Percentiles rank a stretch among this genome's conserved stretches.
These are phyloP conservation scores for Hyaloscypha bicolor DNA, from an alignment of 495 filamentous ascomycete genomes.

Conservation along the genomic window DNA sequence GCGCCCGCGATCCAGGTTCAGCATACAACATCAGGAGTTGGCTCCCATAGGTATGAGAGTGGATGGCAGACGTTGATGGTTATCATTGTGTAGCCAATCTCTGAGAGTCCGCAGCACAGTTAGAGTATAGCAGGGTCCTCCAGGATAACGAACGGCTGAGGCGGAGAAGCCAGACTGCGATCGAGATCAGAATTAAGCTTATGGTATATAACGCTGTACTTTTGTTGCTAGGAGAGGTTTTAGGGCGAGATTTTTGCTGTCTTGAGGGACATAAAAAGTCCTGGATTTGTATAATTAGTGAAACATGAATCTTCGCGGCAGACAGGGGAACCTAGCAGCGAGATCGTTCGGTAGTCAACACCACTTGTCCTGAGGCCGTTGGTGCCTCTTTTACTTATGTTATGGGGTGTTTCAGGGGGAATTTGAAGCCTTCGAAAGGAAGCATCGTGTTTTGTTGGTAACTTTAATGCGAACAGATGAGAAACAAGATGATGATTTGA, in stretches of 20 bases:
- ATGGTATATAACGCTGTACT: not conserved
- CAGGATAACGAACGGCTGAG: not conserved
- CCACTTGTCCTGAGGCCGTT: too few relatives aligned
- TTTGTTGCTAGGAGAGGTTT: not conserved
- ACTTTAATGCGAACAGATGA: too few relatives aligned
- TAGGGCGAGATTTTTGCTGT: not conserved
- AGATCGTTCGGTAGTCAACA: too few relatives aligned
- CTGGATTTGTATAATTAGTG: too few relatives aligned
- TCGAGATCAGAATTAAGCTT: not conserved
- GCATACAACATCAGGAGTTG: not conserved
- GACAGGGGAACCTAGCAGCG: too few relatives aligned
- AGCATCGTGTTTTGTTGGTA: too few relatives aligned
- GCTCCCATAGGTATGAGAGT: not conserved
- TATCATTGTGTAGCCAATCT: not conserved
- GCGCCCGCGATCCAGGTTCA: not conserved
- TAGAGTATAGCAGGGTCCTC: not conserved
- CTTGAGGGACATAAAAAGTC: not conserved
- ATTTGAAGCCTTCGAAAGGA: too few relatives aligned
- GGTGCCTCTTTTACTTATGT: too few relatives aligned
- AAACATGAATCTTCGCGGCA: too few relatives aligned
- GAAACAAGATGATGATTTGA: too few relatives aligned
- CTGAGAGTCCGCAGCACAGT: not conserved
- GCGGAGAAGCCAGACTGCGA: not conserved
- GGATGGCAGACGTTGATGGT: not conserved
- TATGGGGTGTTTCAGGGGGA: too few relatives aligned